Conservation (phyloP, 441 rosid genomes). For the Croton laevigatus region DNA sequence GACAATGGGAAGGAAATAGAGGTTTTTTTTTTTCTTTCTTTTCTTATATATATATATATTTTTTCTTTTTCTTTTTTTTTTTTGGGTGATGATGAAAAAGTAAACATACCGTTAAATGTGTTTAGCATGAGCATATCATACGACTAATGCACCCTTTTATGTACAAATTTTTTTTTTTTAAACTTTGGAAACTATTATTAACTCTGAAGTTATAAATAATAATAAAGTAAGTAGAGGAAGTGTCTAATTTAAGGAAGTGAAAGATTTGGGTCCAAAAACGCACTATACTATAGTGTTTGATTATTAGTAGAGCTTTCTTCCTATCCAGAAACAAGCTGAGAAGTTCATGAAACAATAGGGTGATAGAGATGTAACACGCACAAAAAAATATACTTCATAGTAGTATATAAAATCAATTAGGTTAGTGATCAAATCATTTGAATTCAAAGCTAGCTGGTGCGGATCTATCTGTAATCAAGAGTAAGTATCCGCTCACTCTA, state of each 20-base stretch:
- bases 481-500: too few relatives aligned
- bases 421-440: neutral
- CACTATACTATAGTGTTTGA: neutral
- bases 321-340: neutral
- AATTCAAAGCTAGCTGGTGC: too few relatives aligned
- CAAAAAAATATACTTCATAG: too few relatives aligned
- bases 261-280: neutral
- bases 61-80: too few relatives aligned
- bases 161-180: too few relatives aligned
- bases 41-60: too few relatives aligned
- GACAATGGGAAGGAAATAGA: too few relatives aligned
- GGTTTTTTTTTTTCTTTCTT: too few relatives aligned
- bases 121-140: neutral
- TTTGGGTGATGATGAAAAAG: neutral
- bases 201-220: too few relatives aligned
- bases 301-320: neutral
- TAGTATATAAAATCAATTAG: neutral
- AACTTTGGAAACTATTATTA: too few relatives aligned
- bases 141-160: neutral
- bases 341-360: neutral
- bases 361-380: neutral
- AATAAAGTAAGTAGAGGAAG: too few relatives aligned
- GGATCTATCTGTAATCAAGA: too few relatives aligned
- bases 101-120: neutral
- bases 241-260: neutral